These are phyloP conservation scores for Rutstroemia sp. DNA, from an alignment of 2,329 filamentous ascomycete species.

Conservation along the genomic window DNA sequence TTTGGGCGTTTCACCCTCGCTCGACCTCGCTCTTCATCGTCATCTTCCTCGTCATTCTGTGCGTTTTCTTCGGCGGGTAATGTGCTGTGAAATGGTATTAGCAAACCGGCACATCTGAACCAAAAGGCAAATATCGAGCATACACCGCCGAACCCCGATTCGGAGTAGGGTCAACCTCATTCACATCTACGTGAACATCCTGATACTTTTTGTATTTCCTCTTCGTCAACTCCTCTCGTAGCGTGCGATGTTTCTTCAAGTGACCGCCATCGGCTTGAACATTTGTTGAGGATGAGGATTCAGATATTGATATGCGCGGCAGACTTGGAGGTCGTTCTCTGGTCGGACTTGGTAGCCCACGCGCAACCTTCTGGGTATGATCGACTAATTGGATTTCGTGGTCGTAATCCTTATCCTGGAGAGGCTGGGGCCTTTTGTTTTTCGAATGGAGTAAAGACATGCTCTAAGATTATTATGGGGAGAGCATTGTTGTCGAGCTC, in stretches of 20 bases:
- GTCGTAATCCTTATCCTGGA: conserved; percentile 57
- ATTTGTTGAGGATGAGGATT: conserved; percentile 18
- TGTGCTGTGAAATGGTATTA: not conserved
- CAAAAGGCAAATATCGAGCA: not conserved
- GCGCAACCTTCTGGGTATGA: conserved; percentile 16
- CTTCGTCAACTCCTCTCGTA: conserved; percentile 22
- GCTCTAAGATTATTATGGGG: not conserved
- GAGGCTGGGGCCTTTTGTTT: conserved; percentile 35
- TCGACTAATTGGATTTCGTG: conserved; percentile 67
- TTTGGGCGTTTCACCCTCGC: conserved; percentile 7
- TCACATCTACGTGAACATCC: conserved; percentile 30
- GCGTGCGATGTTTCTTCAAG: conserved; percentile 17
- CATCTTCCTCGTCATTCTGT: not conserved
- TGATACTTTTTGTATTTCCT: conserved; percentile 27
- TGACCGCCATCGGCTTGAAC: conserved; percentile 17
- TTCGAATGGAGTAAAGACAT: conserved; percentile 8
- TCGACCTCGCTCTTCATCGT: conserved; percentile 15
- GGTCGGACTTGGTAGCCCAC: not conserved
- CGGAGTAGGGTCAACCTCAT: conserved; percentile 5
- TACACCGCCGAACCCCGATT: conserved; percentile 1
- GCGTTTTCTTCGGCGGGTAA: not conserved
- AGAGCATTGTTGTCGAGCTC: conserved; percentile 4
- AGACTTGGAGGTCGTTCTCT: not conserved
- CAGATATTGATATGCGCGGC: conserved; percentile 11
- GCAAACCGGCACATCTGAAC: not conserved